Evolutionary conservation across 306 rosid genomes (phyloP).

Genomic region (Inga leiocalycina): DNA sequence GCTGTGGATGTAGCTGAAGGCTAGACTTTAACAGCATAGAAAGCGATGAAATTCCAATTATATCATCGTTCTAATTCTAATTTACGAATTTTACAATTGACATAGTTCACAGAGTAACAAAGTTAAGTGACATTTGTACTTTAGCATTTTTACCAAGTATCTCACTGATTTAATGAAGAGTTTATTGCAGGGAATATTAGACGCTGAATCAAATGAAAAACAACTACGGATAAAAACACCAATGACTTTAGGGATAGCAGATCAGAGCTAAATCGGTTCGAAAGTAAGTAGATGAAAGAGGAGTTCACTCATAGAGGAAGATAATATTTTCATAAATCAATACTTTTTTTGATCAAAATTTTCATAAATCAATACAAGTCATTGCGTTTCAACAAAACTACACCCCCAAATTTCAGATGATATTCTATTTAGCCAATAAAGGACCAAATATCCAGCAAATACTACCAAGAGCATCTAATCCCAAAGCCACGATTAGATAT

Average conservation of each 20-base stretch:
- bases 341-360: too few species aligned
- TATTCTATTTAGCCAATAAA: too few species aligned
- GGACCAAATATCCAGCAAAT: too few species aligned
- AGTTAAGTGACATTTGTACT: background rate
- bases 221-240: constrained; percentile 13
- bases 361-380: background rate
- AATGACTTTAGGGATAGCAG: constrained; percentile 22
- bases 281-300: constrained; percentile 9
- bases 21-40: background rate
- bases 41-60: background rate
- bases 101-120: background rate
- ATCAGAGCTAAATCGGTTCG: constrained; percentile 9
- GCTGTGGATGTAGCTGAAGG: background rate
- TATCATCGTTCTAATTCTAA: background rate
- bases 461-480: too few species aligned
- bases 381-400: background rate
- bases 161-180: constrained; percentile 21
- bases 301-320: background rate
- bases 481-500: too few species aligned
- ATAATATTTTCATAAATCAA: background rate
- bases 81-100: background rate
- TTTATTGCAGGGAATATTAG: constrained; percentile 11
- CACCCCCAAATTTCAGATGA: too few species aligned
- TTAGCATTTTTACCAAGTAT: constrained; percentile 9
- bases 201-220: constrained; percentile 20